A percentile compares a stretch with the other conserved stretches of the same genome.
Evolutionary conservation across 148 eudicot genomes (phyloP).

Genomic region (Vaccinium darrowii): DNA sequence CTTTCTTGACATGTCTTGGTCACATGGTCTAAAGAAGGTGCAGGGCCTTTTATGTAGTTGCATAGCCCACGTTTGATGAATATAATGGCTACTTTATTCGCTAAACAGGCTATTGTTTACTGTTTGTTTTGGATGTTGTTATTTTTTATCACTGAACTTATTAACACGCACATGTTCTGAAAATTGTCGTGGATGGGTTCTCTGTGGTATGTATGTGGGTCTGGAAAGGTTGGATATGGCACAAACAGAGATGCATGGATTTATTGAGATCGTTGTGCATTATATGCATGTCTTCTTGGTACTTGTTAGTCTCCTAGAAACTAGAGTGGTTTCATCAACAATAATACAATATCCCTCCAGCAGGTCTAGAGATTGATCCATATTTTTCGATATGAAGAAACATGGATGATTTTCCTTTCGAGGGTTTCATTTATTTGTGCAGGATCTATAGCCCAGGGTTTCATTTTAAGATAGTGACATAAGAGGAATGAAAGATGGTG

Average conservation of each 20-base stretch:
- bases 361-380: neutral
- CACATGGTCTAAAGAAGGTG: neutral
- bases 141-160: neutral
- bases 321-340: neutral
- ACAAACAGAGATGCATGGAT: neutral
- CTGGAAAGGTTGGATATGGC: neutral
- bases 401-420: neutral
- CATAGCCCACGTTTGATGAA: neutral
- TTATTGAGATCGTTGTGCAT: neutral
- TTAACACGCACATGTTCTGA: neutral
- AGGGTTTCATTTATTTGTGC: neutral
- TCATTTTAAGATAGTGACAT: neutral
- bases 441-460: neutral
- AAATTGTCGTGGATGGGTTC: neutral
- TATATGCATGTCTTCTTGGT: neutral
- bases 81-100: neutral
- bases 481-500: neutral
- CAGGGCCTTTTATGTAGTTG: neutral
- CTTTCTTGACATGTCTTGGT: neutral
- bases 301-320: neutral
- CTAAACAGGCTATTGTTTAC: neutral
- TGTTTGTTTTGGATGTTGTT: neutral
- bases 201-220: neutral
- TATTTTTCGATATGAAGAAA: neutral
- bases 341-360: neutral